Conservation (phyloP, 208 protist genomes). For the Wallacemonas sp. region DNA sequence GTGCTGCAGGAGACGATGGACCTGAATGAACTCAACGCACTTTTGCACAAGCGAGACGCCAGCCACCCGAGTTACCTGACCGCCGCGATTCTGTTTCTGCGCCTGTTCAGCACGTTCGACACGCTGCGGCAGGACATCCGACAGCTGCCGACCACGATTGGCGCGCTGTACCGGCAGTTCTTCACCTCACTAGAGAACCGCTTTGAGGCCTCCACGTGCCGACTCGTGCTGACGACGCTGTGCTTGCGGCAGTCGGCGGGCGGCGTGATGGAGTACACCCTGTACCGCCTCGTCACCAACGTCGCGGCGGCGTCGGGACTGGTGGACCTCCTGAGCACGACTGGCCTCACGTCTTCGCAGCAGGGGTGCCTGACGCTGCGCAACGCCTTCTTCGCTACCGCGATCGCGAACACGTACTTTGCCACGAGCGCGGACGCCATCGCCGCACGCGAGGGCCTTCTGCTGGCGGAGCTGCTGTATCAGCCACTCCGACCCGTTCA, state of each 20-base stretch:
- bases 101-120: conserved; percentile 82
- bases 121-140: conserved; percentile 75
- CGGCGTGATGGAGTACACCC: conserved; percentile 78
- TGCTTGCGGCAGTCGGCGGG: conserved; percentile 51
- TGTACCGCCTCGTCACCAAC: conserved; percentile 79
- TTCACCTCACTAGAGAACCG: conserved; percentile 54
- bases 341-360: conserved; percentile 45
- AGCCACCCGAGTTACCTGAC: conserved; percentile 69
- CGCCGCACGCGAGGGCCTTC: conserved; percentile 44
- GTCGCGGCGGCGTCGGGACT: conserved; percentile 71
- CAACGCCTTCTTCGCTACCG: conserved; percentile 50
- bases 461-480: conserved; percentile 70
- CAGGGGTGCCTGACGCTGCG: conserved; percentile 42
- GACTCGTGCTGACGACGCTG: conserved; percentile 65
- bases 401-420: conserved; percentile 57
- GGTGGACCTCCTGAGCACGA: conserved; percentile 68
- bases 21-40: conserved; percentile 61
- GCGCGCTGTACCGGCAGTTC: conserved; percentile 50
- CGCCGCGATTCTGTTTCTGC: conserved; percentile 68
- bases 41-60: conserved; percentile 75
- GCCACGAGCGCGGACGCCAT: conserved; percentile 36
- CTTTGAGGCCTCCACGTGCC: conserved; percentile 51
- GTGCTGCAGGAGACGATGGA: conserved; percentile 70
- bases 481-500: conserved; percentile 34
- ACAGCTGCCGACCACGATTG: conserved; percentile 52